Evolutionary conservation across 306 rosid species (phyloP), one percentile per base, ranked within the genome.

Genomic region (Prunus kanzakura): DNA sequence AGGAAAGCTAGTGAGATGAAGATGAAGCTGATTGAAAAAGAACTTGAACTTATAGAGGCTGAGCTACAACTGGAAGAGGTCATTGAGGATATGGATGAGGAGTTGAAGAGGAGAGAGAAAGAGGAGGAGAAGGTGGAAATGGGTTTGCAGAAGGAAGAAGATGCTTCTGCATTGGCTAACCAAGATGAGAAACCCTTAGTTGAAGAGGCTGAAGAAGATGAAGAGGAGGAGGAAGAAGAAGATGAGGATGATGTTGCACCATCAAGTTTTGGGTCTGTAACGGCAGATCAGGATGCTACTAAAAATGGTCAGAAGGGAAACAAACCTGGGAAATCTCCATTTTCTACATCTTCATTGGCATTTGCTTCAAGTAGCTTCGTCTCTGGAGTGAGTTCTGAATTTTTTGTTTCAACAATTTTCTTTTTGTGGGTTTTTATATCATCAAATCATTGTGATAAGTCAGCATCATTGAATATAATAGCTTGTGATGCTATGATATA

Each of bases 251-350:
- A 84, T 64, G 84, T 16, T 68, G 83, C 85, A 56, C 91, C 88
- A 23, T 87, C 98, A 64, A 94, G 97, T 89, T 92, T 94, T 82
- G 98, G 97, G 35, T 85, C 96, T 25, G 88, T 79, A 78, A n/a
- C 38, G 25, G 45, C 56, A 0, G 86, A 86, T 77, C 88, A 84
- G 73, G 88, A 85, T 64, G 77, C 69, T 52, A 72, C 77, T 19
- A 81, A 81, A 79, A 86, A 82, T 80, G 75, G 61, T 67, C 85
- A 62, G 73, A 86, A 80, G 82, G 88, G 83, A 75, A 87, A 87
- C 81, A 81, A 81, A 65, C 93, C 93, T 23, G 82, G 93, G 64
- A 79, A 77, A 65, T 80, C 96, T 27, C 96, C 98, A 67, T 95
- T 92, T 90, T 92, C 97, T 72, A n/a, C 97, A 43, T 67, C 90